phyloP scores from a whole-genome alignment of 306 rosid genomes.

The Urtica urens region DNA sequence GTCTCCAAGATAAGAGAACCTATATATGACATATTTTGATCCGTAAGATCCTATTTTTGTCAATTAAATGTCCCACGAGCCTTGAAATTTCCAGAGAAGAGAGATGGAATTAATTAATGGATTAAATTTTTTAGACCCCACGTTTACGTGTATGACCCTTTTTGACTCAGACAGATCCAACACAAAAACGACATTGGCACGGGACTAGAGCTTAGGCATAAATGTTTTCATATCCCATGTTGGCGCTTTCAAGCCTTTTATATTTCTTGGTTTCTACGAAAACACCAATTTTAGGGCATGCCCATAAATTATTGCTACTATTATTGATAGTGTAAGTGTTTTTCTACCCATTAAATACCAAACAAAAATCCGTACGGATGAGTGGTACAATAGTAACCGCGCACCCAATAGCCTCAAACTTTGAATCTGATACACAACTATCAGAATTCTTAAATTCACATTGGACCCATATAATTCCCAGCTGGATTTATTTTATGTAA shows the following conservation, averaged over 20 bases:
- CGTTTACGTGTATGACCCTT: conserved; percentile 17
- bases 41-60: conserved; percentile 7
- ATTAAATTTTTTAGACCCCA: not conserved
- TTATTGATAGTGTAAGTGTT: not conserved
- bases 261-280: conserved; percentile 18
- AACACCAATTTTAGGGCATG: conserved; percentile 21
- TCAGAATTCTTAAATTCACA: conserved; percentile 8
- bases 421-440: conserved; percentile 16
- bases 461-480: conserved; percentile 23
- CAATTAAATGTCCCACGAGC: not conserved
- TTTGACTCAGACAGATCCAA: conserved; percentile 21
- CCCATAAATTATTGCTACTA: conserved; percentile 37
- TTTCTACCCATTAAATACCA: conserved; percentile 23
- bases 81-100: not conserved
- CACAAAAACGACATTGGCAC: conserved; percentile 33
- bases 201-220: conserved; percentile 21
- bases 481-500: conserved; percentile 2
- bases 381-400: conserved; percentile 20
- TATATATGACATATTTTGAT: not conserved
- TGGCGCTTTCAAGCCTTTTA: conserved; percentile 12
- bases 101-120: too few species aligned
- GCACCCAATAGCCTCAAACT: conserved; percentile 19
- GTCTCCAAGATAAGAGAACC: not conserved
- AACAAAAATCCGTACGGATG: conserved; percentile 11
- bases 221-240: conserved; percentile 26